Percentiles rank a stretch among this genome's conserved stretches.
These are phyloP conservation scores for Sambucus nigra DNA, from an alignment of 129 eudicot species.

Conservation along the genomic window DNA sequence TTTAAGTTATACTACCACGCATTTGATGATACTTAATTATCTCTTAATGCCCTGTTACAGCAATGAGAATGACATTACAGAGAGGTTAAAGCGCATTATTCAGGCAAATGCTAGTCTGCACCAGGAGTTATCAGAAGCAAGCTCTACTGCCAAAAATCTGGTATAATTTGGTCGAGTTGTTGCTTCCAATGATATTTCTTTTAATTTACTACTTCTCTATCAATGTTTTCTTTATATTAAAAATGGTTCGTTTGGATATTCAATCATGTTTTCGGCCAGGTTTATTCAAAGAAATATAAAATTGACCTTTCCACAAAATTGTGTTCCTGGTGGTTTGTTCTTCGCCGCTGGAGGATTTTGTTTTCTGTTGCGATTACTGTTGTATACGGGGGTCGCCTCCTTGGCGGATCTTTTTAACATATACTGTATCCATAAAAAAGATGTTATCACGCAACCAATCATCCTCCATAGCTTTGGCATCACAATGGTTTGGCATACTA, in stretches of 20 bases:
- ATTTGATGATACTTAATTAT: neutral
- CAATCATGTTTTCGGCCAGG: neutral
- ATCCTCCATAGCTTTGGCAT: too few relatives aligned
- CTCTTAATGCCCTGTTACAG: constrained; percentile 28
- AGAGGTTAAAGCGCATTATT: constrained; percentile 55
- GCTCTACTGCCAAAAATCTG: constrained; percentile 27
- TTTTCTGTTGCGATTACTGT: too few relatives aligned
- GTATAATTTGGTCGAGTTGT: constrained; percentile 26
- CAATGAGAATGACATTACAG: constrained; percentile 89
- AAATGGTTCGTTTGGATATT: neutral
- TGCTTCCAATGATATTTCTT: neutral
- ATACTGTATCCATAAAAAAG: too few relatives aligned
- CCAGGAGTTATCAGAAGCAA: constrained; percentile 44
- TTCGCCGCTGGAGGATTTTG: too few relatives aligned
- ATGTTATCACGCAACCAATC: too few relatives aligned
- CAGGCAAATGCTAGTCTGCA: constrained; percentile 53
- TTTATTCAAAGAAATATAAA: neutral
- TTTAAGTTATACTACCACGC: neutral
- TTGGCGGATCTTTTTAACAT: too few relatives aligned
- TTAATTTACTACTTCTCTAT: neutral
- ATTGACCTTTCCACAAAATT: too few relatives aligned
- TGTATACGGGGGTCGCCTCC: too few relatives aligned
- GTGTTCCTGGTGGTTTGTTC: too few relatives aligned
- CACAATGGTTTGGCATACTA: too few relatives aligned
- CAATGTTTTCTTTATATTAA: neutral